Evolutionary conservation across 2,329 filamentous ascomycete species (phyloP).

Genomic region (Diplodia seriata): DNA sequence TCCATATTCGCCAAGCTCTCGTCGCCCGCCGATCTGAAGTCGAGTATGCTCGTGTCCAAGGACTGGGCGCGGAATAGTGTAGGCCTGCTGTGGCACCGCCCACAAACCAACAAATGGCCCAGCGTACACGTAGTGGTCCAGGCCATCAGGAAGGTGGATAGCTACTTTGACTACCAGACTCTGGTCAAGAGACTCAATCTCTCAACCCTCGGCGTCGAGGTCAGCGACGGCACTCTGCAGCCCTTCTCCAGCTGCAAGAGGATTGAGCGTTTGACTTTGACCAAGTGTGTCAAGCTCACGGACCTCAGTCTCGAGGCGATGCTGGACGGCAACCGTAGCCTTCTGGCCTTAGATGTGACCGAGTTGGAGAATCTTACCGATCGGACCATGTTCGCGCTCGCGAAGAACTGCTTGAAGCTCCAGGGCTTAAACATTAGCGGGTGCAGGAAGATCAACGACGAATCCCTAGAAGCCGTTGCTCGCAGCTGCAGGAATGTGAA

Average conservation of each 20-base stretch:
- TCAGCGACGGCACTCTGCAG: constrained; percentile 89
- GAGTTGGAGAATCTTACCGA: constrained; percentile 82
- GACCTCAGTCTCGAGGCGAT: constrained; percentile 83
- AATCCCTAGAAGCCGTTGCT: constrained; percentile 81
- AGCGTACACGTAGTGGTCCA: constrained; percentile 82
- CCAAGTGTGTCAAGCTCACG: constrained; percentile 84
- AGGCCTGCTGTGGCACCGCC: constrained; percentile 92
- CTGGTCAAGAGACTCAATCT: constrained; percentile 93
- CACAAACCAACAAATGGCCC: constrained; percentile 84
- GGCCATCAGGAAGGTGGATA: constrained; percentile 73
- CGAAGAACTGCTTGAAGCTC: constrained; percentile 79
- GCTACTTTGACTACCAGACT: constrained; percentile 87
- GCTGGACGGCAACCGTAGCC: constrained; percentile 76
- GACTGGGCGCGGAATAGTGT: constrained; percentile 92
- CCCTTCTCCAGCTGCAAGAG: constrained; percentile 85
- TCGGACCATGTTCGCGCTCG: constrained; percentile 76
- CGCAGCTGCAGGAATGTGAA: constrained; percentile 86
- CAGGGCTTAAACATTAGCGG: constrained; percentile 93
- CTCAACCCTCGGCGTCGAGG: constrained; percentile 73
- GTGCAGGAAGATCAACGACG: constrained; percentile 83
- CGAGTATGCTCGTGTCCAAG: constrained; percentile 93
- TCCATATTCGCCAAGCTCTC: constrained; percentile 86
- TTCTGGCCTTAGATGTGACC: constrained; percentile 90
- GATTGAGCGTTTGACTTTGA: constrained; percentile 90
- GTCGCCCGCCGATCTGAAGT: constrained; percentile 76